Evolutionary conservation across 1,139 yeast species (phyloP).

Genomic region (Yamadazyma aaseri): DNA sequence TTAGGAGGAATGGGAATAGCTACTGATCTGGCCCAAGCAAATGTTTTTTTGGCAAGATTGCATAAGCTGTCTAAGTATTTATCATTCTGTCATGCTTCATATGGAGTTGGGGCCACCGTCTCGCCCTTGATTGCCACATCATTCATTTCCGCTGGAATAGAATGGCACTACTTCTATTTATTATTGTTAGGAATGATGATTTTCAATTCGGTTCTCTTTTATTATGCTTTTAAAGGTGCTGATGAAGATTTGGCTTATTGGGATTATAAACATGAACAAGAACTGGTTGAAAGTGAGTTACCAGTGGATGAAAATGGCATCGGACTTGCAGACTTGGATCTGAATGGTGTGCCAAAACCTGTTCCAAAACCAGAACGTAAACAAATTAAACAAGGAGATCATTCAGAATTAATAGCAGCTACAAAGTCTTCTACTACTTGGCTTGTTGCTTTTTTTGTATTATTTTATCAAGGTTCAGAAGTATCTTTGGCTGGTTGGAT

Average conservation of each 20-base stretch:
- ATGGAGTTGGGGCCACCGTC: constrained; percentile 64
- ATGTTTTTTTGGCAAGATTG: constrained; percentile 54
- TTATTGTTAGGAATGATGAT: constrained; percentile 43
- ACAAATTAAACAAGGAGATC: background rate
- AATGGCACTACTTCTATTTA: constrained; percentile 56
- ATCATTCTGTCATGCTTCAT: constrained; percentile 56
- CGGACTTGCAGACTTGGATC: constrained; percentile 8
- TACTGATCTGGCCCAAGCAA: constrained; percentile 52
- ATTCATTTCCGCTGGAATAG: constrained; percentile 44
- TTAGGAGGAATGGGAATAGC: constrained; percentile 64
- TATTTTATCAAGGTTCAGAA: constrained; percentile 68
- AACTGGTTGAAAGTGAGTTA: constrained; percentile 5
- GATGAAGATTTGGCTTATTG: constrained; percentile 41
- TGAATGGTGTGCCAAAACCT: background rate
- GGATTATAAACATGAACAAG: constrained; percentile 23
- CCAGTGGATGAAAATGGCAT: constrained; percentile 12
- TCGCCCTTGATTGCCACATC: constrained; percentile 60
- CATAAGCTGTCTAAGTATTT: constrained; percentile 48
- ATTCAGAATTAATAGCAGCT: constrained; percentile 25
- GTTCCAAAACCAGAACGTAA: background rate
- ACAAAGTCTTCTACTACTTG: constrained; percentile 48
- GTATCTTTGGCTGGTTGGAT: constrained; percentile 73
- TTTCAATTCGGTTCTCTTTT: constrained; percentile 23
- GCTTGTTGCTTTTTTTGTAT: constrained; percentile 52
- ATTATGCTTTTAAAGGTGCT: constrained; percentile 40